Base-by-base conservation (phyloP, 495 filamentous ascomycete genomes). In the Haplographium delicatum region DNA sequence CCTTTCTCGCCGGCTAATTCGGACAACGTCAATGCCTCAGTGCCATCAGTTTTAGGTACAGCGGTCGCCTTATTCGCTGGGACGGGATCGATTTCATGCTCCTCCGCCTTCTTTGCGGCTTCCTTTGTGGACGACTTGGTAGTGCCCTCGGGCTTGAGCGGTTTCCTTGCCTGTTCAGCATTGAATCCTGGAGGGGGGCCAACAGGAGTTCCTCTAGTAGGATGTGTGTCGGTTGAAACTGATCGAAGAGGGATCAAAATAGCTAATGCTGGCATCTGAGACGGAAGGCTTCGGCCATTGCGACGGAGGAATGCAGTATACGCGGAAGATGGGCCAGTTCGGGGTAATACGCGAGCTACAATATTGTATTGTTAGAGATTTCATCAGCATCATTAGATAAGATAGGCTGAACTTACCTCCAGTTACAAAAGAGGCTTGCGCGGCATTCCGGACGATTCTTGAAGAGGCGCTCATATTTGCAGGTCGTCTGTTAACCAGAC, bases 101-200 rank as follows among this genome's bases (percentile, higher is more conserved):
- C 39, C 16, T 57, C 27, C 37, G 39, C 50, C 30, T 44, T 24
- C 48, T 66, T 68, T 22, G 62, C 56, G 0, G 64, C 57, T 11
- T 64, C 54, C 8, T 48, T 49, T 13, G 63, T 26, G 24, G 66
- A 63, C 58, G 79, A 71, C 10, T 66, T 37, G 15, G 63, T 53
- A 51, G 68, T 51, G 10, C 75, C 76, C 51, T 71, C 72, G 24
- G 54, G 51, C 0, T 79, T 72, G 28, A 93, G 71, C 2, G 93
- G 89, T 58, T 88, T 94, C 78, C 90, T 95, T 30, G 93, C 93
- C 66, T 88, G 70, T 62, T 95, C 83, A 13, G 88, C 72, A 63
- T 96, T 90, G 76, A 96, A 99, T 7, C 93, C 94, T 8, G 93
- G 93, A 40, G 93, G 91, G 27, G 93, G 93, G 15, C 81, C 84